phyloP scores from a whole-genome alignment of 2,329 filamentous ascomycete species.

The Albifimbria verrucaria region DNA sequence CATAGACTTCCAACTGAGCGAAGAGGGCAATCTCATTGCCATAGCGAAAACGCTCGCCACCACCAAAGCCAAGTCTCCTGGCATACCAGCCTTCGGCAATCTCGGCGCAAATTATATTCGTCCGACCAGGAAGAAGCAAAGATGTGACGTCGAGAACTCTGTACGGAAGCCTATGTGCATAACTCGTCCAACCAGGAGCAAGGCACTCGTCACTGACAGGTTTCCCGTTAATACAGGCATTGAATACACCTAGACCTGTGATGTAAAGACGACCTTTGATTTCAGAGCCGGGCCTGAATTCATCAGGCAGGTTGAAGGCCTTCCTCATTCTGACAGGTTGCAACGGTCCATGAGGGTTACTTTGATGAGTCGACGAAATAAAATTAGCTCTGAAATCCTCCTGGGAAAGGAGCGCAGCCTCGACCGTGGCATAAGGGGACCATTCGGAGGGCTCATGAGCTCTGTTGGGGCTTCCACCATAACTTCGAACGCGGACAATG shows the following conservation, averaged over 20 bases:
- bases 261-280: slow-evolving; percentile 33
- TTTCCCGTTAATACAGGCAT: slow-evolving; percentile 39
- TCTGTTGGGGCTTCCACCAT: slow-evolving; percentile 12
- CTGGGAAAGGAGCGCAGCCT: neutral
- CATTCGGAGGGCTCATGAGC: neutral
- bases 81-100: slow-evolving; percentile 41
- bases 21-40: slow-evolving; percentile 32
- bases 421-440: neutral
- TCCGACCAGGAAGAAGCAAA: slow-evolving; percentile 27
- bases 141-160: slow-evolving; percentile 45
- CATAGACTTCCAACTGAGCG: slow-evolving; percentile 31
- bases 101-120: slow-evolving; percentile 29
- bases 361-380: neutral
- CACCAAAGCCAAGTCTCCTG: slow-evolving; percentile 24
- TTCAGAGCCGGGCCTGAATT: neutral
- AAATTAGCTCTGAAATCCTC: slow-evolving; percentile 5
- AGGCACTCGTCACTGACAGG: slow-evolving; percentile 32
- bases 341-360: slow-evolving; percentile 4
- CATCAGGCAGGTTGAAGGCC: neutral
- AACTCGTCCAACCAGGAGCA: slow-evolving; percentile 40
- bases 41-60: slow-evolving; percentile 21
- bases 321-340: slow-evolving; percentile 5
- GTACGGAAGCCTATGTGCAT: slow-evolving; percentile 38
- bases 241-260: slow-evolving; percentile 38
- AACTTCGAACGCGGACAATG: slow-evolving; percentile 22